Percentiles rank a stretch among this genome's conserved stretches.
Evolutionary conservation across 2,329 filamentous ascomycete genomes (phyloP).

Genomic region (Orbilia javanica): DNA sequence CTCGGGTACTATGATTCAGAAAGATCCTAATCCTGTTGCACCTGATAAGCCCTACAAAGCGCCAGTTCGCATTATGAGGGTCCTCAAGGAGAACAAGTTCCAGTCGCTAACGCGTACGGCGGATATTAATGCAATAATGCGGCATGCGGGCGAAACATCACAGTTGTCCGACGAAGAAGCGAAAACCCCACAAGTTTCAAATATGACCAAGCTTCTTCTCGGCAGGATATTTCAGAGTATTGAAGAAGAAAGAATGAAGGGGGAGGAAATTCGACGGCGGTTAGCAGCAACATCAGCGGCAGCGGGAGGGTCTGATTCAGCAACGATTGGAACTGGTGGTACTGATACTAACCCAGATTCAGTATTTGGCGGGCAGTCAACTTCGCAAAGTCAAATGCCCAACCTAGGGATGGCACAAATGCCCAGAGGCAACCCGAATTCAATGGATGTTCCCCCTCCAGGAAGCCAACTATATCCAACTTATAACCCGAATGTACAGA

Average conservation of each 20-base stretch:
- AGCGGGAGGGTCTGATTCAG: not conserved
- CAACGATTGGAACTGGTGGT: not conserved
- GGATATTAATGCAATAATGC: not conserved
- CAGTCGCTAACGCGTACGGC: not conserved
- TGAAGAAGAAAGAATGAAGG: not conserved
- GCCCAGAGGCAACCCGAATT: not conserved
- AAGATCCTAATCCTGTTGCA: not conserved
- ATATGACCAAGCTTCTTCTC: not conserved
- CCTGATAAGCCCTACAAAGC: not conserved
- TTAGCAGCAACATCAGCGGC: not conserved
- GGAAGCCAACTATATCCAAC: not conserved
- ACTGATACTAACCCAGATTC: not conserved
- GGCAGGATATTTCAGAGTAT: not conserved
- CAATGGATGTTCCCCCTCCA: not conserved
- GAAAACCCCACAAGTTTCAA: not conserved
- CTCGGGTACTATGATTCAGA: slow-evolving; percentile 2
- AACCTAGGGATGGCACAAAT: not conserved
- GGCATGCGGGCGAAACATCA: not conserved
- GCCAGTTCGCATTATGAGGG: not conserved
- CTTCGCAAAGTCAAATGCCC: not conserved
- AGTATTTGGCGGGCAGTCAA: not conserved
- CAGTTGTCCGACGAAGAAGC: not conserved
- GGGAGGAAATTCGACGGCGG: not conserved
- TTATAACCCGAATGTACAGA: not conserved
- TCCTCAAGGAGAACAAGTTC: not conserved